Conservation (phyloP, 192 early-diverging fungal genomes). For the Geranomyces michiganensis region DNA sequence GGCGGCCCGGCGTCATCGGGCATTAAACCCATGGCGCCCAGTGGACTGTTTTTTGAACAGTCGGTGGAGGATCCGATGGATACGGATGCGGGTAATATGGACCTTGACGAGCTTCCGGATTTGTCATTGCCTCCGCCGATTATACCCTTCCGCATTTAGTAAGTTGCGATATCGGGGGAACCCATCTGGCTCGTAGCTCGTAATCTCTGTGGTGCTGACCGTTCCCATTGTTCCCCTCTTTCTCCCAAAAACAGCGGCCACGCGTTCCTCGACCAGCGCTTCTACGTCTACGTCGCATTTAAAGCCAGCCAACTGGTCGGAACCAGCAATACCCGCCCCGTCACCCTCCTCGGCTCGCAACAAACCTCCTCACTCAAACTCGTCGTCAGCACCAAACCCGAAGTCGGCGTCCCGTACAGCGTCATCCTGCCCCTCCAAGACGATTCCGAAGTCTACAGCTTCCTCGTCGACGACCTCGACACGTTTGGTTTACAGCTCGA, state of each 20-base stretch:
- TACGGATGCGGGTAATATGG: conserved; percentile 59
- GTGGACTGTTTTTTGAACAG: conserved; percentile 43
- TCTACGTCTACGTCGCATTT: conserved; percentile 78
- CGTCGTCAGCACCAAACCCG: conserved; percentile 84
- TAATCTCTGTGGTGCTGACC: background rate
- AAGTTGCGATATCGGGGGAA: conserved; percentile 6
- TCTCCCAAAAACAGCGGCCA: conserved; percentile 66
- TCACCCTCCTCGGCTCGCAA: conserved; percentile 50
- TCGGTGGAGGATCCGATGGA: conserved; percentile 20
- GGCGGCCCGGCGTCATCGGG: background rate
- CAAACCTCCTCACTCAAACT: conserved; percentile 76
- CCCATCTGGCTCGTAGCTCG: no score
- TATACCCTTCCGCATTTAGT: conserved; percentile 96
- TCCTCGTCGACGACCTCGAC: conserved; percentile 70
- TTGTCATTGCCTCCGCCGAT: conserved; percentile 95
- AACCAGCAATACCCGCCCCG: conserved; percentile 30
- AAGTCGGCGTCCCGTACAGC: conserved; percentile 86
- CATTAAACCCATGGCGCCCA: conserved; percentile 55
- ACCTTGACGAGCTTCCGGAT: conserved; percentile 90
- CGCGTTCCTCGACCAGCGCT: conserved; percentile 91
- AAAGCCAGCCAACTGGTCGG: conserved; percentile 18
- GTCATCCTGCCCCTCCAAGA: conserved; percentile 88
- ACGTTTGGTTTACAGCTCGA: conserved; percentile 90
- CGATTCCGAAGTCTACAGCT: conserved; percentile 78
- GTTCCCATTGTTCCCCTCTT: background rate